phyloP scores from a whole-genome alignment of 2,329 filamentous ascomycete species.

The Fusarium dlaminii region DNA sequence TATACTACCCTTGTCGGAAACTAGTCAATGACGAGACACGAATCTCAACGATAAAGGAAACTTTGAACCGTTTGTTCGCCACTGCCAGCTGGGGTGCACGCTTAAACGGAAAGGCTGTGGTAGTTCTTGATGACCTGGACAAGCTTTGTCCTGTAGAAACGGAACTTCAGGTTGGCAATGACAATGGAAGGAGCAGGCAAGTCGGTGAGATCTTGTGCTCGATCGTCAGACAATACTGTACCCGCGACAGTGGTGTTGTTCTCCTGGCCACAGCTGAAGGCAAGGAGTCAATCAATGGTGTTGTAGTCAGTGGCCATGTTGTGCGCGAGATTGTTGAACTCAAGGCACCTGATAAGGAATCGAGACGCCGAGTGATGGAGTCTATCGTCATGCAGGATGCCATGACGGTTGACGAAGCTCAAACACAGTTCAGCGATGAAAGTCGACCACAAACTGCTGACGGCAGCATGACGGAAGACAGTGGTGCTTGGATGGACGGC shows the following conservation, averaged over 20 bases:
- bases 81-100: conserved; percentile 90
- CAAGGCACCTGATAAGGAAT: conserved; percentile 93
- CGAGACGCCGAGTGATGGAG: conserved; percentile 83
- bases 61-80: conserved; percentile 84
- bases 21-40: conserved; percentile 91
- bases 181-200: conserved; percentile 91
- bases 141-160: conserved; percentile 93
- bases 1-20: conserved; percentile 87
- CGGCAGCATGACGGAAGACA: conserved; percentile 62
- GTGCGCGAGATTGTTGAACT: conserved; percentile 90
- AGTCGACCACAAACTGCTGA: conserved; percentile 68
- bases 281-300: conserved; percentile 91
- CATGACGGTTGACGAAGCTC: conserved; percentile 49
- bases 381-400: conserved; percentile 72
- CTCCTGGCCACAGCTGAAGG: conserved; percentile 90
- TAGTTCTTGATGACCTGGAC: conserved; percentile 93
- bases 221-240: conserved; percentile 85
- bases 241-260: conserved; percentile 81
- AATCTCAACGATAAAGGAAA: conserved; percentile 91
- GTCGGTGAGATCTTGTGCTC: conserved; percentile 89
- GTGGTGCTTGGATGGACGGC: conserved; percentile 80
- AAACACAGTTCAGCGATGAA: conserved; percentile 52
- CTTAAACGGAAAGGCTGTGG: conserved; percentile 81
- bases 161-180: conserved; percentile 90
- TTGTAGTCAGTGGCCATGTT: conserved; percentile 90